Evolutionary conservation across 1,284 basidiomycete species (phyloP), one percentile per base, ranked within the genome.

Genomic region (Tylopilus sp.): DNA sequence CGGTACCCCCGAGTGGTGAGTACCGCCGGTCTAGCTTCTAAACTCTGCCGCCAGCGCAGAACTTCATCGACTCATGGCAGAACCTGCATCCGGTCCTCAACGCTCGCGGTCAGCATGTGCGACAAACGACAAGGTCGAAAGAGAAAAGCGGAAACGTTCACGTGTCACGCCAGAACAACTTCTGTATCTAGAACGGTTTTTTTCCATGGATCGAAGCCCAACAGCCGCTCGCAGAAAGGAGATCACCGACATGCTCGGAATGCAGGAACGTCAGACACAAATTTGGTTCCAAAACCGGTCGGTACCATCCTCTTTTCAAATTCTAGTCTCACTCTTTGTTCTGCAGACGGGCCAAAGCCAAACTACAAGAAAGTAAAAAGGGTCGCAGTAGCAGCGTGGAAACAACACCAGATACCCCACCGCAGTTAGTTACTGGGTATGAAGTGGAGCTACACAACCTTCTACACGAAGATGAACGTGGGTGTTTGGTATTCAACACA

Each of bases 241-340:
- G 59, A 89, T 91, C 46, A 82, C 84, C 49, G 77, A 82, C 30
- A 66, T 78, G 50, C 72, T 91, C n/a, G 85, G 86, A 16, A 89
- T 90, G 84, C 78, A 86, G 50, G 88, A 90, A 68, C 81, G 87
- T 35, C 88, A 90, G 72, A 89, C 86, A 0, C 88, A 90, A 67
- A 86, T 91, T 48, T 90, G 88, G 89, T 91, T 89, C 61, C 88
- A 91, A 65, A 91, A 91, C 60, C 75, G 88, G 87, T 86, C 54
- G 43, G 76, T 61, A 21, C 41, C 18, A 37, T 12, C 28, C 28
- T 21, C 19, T 34, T 7, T 50, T 23, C 13, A 13, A 29, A 12
- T 30, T 19, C 35, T 46, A 12, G 9, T 18, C 42, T 46, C 46
- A 43, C 49, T 46, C 23, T 51, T 23, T 23, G 3, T 23, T 51